Base-by-base conservation (phyloP, 176 grass and related monocot genomes). In the Alloteropsis semialata region DNA sequence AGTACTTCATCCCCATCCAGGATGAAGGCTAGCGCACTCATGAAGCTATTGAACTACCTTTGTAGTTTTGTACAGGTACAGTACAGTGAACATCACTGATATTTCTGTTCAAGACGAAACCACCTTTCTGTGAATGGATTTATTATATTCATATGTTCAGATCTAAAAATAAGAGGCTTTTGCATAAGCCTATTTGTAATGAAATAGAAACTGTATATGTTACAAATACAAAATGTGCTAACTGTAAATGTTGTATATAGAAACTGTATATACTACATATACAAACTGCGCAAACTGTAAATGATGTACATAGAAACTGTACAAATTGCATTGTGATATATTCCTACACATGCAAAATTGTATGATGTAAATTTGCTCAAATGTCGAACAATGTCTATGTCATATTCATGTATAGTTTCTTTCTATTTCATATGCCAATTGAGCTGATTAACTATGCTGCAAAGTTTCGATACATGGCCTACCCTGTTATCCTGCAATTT, bases 1-100 rank as follows among this genome's bases (percentile, higher is more conserved):
- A 69, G 50, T 79, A 78, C 51, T 90, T 87, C 60, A 86, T 87
- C 36, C 60, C 84, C 57, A 79, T 86, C 84, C 57, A 86, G 46
- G 66, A 64, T 21, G 25, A 86, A 19, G 66, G 61, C 44, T 86
- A 86, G 43, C 55, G 72, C 25, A 29, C 45, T 38, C 19, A 16
- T 76, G 34, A 41, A 41, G 14, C 49, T 43, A 69, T 15, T 13
- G 58, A 81, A 33, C 64, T 42, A 29, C 9, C 17, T 41, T 42
- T 56, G 0, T 42, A 29, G 5, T 10, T 41, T 42, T 56, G 0
- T 50, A 38, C 33, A 38, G 33, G 2, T 46, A 46, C 25, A 28
- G 66, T 28, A 16, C 41, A 36, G 34, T 36, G 34, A 5, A 72
- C 18, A 34, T 34, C 19, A 34, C 48, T 34, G 70, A 51, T 34